Base-by-base conservation (phyloP, 371 early-diverging fungal species). In the Rhizopus arrhizus region DNA sequence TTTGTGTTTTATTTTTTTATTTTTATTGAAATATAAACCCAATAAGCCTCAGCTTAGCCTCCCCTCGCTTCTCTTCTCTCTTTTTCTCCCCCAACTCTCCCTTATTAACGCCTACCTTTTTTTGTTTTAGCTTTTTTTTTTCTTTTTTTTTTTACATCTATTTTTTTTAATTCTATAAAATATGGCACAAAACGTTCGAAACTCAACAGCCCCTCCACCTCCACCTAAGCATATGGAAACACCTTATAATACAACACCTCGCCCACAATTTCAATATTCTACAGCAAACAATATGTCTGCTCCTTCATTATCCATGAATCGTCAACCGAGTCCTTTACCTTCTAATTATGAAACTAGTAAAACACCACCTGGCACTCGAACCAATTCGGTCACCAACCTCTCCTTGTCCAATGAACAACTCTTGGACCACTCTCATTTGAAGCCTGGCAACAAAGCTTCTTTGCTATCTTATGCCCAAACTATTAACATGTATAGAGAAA, bases 401-500 rank as follows among this genome's bases (percentile, higher is more conserved):
- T 71, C 78, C 10, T 59, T 72, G 8, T 59, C 53, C 45, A 58
- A 61, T 29, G 81, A 81, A 52, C 83, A 82, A n/a, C 56, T 86
- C 15, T 74, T 87, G 22, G 84, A 85, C 58, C 86, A 88, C 48
- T 81, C 82, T 28, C 88, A 88, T 70, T 72, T 88, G 45, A 84
- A 81, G 64, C 86, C 87, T 9, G 88, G 88, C 38, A 78, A 74
- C 62, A 83, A 84, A 49, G 88, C 88, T 9, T 84, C 88, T 1
- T 62, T 88, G 11, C 66, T 89, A 43, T 84, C 91, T 3, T 84
- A 88, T 58, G 46, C 56, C 22, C 86, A 88, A 59, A 85, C 89
- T 4, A 75, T 93, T 51, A 89, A 91, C 66, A 77, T 86, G 78
- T 91, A 91, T 62, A 76, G 91, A 50, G 88, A 90, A 56, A 91